These are phyloP conservation scores for Saksenaea vasiformis DNA, from an alignment of 371 early-diverging fungal species.

Conservation along the genomic window DNA sequence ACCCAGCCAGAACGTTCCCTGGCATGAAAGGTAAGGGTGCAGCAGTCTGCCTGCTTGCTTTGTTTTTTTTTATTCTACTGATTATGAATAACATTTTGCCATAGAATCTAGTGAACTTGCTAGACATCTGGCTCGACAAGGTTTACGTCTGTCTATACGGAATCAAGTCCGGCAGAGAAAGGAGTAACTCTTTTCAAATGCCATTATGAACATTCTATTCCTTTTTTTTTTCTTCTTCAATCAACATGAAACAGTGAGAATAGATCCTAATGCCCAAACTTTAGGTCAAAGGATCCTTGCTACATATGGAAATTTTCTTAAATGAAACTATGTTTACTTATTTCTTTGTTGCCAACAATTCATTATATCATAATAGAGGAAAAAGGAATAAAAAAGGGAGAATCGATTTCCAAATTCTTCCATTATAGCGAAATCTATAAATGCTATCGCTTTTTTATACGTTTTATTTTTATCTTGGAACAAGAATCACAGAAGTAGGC, in stretches of 20 bases:
- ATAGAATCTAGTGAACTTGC: conserved; percentile 67
- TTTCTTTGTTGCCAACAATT: no score
- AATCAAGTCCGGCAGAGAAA: conserved; percentile 29
- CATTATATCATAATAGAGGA: no score
- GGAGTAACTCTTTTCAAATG: conserved; percentile 2
- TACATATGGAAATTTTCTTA: not conserved
- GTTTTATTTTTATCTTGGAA: no score
- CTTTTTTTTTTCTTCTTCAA: no score
- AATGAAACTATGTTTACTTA: not conserved
- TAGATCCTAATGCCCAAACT: not conserved
- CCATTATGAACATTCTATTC: not conserved
- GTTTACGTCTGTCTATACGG: conserved; percentile 66
- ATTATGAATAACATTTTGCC: no score
- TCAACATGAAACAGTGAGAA: not conserved
- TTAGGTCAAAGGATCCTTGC: not conserved
- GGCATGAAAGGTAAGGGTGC: conserved; percentile 66
- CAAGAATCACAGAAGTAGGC: no score
- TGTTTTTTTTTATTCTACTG: not conserved
- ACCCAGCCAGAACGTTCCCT: conserved; percentile 59
- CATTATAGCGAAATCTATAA: no score
- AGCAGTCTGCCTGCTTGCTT: not conserved
- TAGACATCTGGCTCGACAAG: conserved; percentile 66
- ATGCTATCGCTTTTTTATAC: no score
- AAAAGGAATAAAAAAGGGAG: no score
- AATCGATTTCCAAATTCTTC: no score